Evolutionary conservation across 2,329 filamentous ascomycete genomes (phyloP).

Genomic region (Rutstroemia sydowiana): DNA sequence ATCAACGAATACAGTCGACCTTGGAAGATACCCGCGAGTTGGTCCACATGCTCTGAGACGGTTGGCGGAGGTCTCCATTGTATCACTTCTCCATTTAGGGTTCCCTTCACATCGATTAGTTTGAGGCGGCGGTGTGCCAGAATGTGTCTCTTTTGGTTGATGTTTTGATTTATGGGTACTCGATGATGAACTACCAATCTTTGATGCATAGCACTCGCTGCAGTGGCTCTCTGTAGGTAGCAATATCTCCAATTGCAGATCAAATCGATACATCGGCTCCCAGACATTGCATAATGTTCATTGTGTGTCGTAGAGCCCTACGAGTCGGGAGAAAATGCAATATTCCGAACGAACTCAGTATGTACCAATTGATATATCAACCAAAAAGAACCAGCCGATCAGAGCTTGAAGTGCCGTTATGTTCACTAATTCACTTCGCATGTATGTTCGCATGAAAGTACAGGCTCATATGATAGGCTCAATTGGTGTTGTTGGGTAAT

Average conservation of each 20-base stretch:
- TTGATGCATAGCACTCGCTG: not conserved
- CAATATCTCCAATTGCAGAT: not conserved
- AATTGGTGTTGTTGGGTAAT: no score
- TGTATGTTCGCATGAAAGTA: no score
- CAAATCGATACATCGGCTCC: conserved; percentile 15
- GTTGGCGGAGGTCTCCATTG: not conserved
- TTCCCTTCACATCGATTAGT: not conserved
- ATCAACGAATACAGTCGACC: not conserved
- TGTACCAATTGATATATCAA: not conserved
- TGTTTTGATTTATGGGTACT: not conserved
- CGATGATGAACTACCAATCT: not conserved
- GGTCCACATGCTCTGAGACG: not conserved
- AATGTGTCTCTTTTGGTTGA: not conserved
- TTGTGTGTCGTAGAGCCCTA: conserved; percentile 20
- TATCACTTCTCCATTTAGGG: no score
- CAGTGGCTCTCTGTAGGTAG: not conserved
- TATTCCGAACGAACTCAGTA: not conserved
- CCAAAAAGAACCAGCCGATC: not conserved
- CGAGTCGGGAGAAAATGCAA: conserved; percentile 21
- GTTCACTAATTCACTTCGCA: no score
- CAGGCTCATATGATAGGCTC: no score
- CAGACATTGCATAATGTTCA: conserved; percentile 21
- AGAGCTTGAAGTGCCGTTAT: not conserved
- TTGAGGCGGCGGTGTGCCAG: not conserved
- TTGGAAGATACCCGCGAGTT: not conserved